These are phyloP conservation scores for Corymbia calophylla DNA, from an alignment of 441 rosid species.

Conservation along the genomic window DNA sequence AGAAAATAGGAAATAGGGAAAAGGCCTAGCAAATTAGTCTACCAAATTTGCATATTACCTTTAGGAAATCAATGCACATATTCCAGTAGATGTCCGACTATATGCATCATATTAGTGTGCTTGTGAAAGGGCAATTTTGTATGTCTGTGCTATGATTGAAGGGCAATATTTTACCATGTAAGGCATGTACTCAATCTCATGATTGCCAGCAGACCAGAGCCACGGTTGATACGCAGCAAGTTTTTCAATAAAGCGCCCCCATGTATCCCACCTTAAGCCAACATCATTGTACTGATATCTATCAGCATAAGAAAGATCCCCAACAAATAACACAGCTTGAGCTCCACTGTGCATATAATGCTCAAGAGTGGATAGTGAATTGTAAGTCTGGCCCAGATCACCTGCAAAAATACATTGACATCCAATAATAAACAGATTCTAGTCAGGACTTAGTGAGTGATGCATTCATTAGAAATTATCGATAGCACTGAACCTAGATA, in stretches of 20 bases:
- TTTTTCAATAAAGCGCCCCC: slow-evolving; percentile 6
- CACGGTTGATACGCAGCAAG: not conserved
- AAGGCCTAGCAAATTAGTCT: not conserved
- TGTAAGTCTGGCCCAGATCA: slow-evolving; percentile 5
- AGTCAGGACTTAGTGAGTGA: not conserved
- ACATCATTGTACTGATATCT: not conserved
- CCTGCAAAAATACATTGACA: not conserved
- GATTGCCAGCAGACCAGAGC: slow-evolving; percentile 9
- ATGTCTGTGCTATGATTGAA: not conserved
- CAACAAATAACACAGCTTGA: not conserved
- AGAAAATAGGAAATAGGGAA: not conserved
- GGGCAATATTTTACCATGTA: not conserved
- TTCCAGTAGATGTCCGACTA: not conserved
- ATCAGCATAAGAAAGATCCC: slow-evolving; percentile 9
- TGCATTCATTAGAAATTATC: not conserved
- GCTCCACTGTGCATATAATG: not conserved
- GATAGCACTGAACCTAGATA: not conserved
- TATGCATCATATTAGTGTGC: not conserved
- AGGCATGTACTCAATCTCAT: slow-evolving; percentile 3
- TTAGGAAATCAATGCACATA: not conserved
- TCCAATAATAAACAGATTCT: not conserved
- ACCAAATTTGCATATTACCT: not conserved
- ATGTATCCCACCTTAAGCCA: slow-evolving; percentile 5
- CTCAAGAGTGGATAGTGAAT: slow-evolving; percentile 1
- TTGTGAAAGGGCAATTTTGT: not conserved